These are phyloP conservation scores for Volvox carteri DNA, from an alignment of 163 green algal species.

Conservation along the genomic window DNA sequence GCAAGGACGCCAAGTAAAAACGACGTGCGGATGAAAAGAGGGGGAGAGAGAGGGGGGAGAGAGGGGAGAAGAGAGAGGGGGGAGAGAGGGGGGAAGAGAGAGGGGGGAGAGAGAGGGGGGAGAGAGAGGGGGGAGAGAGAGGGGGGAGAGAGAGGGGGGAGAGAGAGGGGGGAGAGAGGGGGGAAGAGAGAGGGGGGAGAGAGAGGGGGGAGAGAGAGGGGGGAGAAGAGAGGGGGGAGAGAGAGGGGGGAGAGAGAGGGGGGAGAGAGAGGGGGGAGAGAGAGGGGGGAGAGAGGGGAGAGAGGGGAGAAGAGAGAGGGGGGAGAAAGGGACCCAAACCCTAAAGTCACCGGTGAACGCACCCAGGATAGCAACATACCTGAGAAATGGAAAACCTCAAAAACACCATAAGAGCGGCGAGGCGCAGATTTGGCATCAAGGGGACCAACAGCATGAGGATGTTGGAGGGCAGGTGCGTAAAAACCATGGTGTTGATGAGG, in stretches of 20 bases:
- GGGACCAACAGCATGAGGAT: slow-evolving; percentile 58
- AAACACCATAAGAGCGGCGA: slow-evolving; percentile 56
- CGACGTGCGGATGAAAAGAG: too few species aligned
- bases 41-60: too few species aligned
- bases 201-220: background rate
- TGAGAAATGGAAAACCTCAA: slow-evolving; percentile 54
- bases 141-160: background rate
- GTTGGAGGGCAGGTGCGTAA: slow-evolving; percentile 64
- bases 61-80: background rate
- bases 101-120: background rate
- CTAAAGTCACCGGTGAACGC: too few species aligned
- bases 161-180: background rate
- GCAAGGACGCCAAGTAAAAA: too few species aligned
- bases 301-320: too few species aligned
- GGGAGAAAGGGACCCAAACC: too few species aligned
- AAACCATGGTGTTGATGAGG: slow-evolving; percentile 66
- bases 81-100: background rate
- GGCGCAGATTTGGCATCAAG: slow-evolving; percentile 52
- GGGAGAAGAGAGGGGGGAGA: too few species aligned
- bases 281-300: too few species aligned
- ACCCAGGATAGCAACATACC: too few species aligned
- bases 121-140: background rate
- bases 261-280: too few species aligned
- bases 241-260: too few species aligned
- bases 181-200: background rate